Evolutionary conservation across 352 stramenopile species (phyloP).

Genomic region (Globisporangium canariense): DNA sequence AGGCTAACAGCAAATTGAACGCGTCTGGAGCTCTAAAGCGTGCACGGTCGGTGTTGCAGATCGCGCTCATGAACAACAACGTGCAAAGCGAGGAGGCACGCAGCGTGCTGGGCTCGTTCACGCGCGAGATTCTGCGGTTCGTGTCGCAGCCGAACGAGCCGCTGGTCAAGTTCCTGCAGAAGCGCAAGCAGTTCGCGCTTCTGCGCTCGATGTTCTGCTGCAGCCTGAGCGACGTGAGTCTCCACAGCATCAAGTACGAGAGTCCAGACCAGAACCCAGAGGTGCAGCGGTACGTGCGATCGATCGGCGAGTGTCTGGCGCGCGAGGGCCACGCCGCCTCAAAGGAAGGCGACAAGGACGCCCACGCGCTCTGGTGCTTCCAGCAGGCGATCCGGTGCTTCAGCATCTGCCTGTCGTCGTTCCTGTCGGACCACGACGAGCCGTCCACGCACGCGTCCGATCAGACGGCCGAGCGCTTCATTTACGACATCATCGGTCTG

Average conservation of each 20-base stretch:
- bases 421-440: conserved; percentile 39
- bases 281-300: conserved; percentile 48
- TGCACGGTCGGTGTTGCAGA: conserved; percentile 42
- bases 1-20: conserved; percentile 56
- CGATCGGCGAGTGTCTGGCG: conserved; percentile 64
- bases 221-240: conserved; percentile 55
- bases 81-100: conserved; percentile 57
- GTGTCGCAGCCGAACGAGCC: conserved; percentile 52
- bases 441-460: conserved; percentile 18
- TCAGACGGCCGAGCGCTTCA: conserved; percentile 43
- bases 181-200: conserved; percentile 64
- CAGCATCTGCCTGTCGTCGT: conserved; percentile 62
- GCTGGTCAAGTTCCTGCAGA: conserved; percentile 57
- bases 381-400: conserved; percentile 72
- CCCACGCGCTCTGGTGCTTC: conserved; percentile 57
- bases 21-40: conserved; percentile 44
- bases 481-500: conserved; percentile 57
- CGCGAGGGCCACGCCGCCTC: conserved; percentile 52
- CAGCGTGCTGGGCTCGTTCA: conserved; percentile 49
- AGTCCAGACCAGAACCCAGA: conserved; percentile 28
- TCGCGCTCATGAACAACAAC: conserved; percentile 31
- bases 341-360: conserved; percentile 27
- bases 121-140: conserved; percentile 49
- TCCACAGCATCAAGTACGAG: conserved; percentile 32
- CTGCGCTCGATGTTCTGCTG: conserved; percentile 66